Percentiles rank a stretch among this genome's conserved stretches.
These are phyloP conservation scores for Actinomortierella wolfii DNA, from an alignment of 371 early-diverging fungal genomes.

Conservation along the genomic window DNA sequence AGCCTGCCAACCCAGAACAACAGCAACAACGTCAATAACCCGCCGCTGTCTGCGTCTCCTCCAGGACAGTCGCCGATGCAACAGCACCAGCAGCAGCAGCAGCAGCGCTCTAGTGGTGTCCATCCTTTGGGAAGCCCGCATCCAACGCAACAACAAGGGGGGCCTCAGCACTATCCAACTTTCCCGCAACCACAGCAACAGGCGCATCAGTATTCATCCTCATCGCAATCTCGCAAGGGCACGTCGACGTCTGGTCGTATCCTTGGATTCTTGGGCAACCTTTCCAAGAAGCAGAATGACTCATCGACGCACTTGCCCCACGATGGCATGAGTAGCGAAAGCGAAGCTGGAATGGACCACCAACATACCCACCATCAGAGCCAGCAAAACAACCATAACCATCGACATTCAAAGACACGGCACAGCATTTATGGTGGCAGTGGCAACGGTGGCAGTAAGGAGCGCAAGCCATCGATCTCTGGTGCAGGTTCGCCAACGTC, in stretches of 20 bases:
- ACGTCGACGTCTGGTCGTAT: constrained; percentile 33
- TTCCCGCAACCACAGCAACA: no score
- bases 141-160: no score
- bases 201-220: no score
- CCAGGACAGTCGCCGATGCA: constrained; percentile 1
- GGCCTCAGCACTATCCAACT: no score
- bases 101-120: no score
- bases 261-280: constrained; percentile 39
- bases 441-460: not conserved
- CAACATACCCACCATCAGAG: no score
- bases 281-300: constrained; percentile 42
- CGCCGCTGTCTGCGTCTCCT: constrained; percentile 3
- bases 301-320: constrained; percentile 12
- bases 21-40: not conserved
- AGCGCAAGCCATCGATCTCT: not conserved
- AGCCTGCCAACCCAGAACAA: constrained; percentile 5
- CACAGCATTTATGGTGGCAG: constrained; percentile 12
- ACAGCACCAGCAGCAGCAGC: constrained; percentile 5
- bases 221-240: constrained; percentile 15
- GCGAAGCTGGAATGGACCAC: not conserved
- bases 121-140: no score
- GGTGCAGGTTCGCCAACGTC: constrained; percentile 1
- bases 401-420: constrained; percentile 10
- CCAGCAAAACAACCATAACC: not conserved
- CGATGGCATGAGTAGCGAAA: not conserved